Percentiles rank a stretch among this genome's conserved stretches.
These are phyloP conservation scores for Schizochytrium sp. DNA, from an alignment of 108 stramenopile species.

Conservation along the genomic window DNA sequence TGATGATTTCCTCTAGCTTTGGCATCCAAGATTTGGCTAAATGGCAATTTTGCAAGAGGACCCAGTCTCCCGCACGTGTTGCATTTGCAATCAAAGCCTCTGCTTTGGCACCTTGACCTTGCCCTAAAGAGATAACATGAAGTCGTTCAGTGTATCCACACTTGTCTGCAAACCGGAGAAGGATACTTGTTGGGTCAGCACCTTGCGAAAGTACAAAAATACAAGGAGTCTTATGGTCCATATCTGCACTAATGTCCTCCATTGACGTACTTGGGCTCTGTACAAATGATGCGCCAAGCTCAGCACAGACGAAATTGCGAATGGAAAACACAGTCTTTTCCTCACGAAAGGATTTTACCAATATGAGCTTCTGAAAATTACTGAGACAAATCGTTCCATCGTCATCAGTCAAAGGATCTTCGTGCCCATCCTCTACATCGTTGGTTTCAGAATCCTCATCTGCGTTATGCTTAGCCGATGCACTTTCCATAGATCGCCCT, in stretches of 20 bases:
- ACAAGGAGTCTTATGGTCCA: slow-evolving; percentile 78
- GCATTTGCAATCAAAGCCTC: slow-evolving; percentile 68
- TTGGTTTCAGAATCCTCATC: neutral
- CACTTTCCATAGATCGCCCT: no score
- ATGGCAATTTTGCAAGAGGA: slow-evolving; percentile 78
- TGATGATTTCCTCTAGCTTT: slow-evolving; percentile 73
- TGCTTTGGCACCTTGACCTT: slow-evolving; percentile 78
- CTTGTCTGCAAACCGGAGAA: slow-evolving; percentile 76
- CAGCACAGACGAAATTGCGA: slow-evolving; percentile 67
- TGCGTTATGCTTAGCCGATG: neutral
- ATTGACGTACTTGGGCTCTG: slow-evolving; percentile 71
- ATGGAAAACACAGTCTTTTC: slow-evolving; percentile 72
- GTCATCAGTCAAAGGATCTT: neutral
- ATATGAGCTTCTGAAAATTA: slow-evolving; percentile 67
- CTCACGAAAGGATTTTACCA: slow-evolving; percentile 77
- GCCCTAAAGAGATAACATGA: slow-evolving; percentile 76
- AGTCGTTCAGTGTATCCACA: slow-evolving; percentile 72
- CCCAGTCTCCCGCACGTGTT: slow-evolving; percentile 68
- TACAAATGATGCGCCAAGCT: slow-evolving; percentile 70
- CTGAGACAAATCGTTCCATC: slow-evolving; percentile 59
- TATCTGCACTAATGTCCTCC: slow-evolving; percentile 76
- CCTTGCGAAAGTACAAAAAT: slow-evolving; percentile 81
- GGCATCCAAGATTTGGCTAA: slow-evolving; percentile 79
- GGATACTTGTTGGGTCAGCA: slow-evolving; percentile 78
- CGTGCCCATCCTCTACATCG: neutral